phyloP scores from a whole-genome alignment of 371 early-diverging fungal genomes.

The Apophysomyces ossiformis region DNA sequence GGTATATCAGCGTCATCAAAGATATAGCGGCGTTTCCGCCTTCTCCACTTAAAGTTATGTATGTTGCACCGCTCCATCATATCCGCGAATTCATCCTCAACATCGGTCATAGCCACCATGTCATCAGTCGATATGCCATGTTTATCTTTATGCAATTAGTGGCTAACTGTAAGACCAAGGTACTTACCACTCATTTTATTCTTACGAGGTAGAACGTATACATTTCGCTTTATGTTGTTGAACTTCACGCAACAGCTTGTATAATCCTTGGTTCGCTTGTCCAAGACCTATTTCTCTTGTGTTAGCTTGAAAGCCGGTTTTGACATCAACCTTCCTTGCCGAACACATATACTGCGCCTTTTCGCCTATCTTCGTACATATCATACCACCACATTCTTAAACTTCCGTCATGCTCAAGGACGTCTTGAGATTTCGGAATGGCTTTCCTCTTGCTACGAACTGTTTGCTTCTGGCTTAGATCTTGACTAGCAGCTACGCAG shows the following conservation, averaged over 20 bases:
- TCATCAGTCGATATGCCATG: slow-evolving; percentile 52
- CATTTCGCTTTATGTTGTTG: slow-evolving; percentile 72
- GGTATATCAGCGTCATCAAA: slow-evolving; percentile 86
- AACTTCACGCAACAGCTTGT: slow-evolving; percentile 82
- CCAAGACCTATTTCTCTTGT: slow-evolving; percentile 12
- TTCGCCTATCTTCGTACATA: slow-evolving; percentile 66
- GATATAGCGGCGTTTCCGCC: slow-evolving; percentile 78
- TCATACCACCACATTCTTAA: slow-evolving; percentile 85
- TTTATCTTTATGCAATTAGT: slow-evolving; percentile 12
- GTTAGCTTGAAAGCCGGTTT: background rate
- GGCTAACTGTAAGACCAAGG: background rate
- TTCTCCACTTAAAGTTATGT: slow-evolving; percentile 51
- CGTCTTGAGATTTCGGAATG: slow-evolving; percentile 3
- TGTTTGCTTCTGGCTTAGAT: too few species aligned
- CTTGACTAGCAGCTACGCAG: too few species aligned
- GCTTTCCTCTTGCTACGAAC: too few species aligned
- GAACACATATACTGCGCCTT: slow-evolving; percentile 78
- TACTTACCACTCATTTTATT: slow-evolving; percentile 37
- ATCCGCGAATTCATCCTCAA: slow-evolving; percentile 70
- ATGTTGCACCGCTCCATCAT: slow-evolving; percentile 60
- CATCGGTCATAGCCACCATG: slow-evolving; percentile 62
- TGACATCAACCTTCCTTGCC: slow-evolving; percentile 62
- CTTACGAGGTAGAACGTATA: slow-evolving; percentile 81
- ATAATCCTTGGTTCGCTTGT: slow-evolving; percentile 41
- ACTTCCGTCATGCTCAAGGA: slow-evolving; percentile 58